A percentile compares a stretch with the other conserved stretches of the same genome.
Conservation (phyloP, 768 basidiomycete genomes). For the Auricularia cornea region DNA sequence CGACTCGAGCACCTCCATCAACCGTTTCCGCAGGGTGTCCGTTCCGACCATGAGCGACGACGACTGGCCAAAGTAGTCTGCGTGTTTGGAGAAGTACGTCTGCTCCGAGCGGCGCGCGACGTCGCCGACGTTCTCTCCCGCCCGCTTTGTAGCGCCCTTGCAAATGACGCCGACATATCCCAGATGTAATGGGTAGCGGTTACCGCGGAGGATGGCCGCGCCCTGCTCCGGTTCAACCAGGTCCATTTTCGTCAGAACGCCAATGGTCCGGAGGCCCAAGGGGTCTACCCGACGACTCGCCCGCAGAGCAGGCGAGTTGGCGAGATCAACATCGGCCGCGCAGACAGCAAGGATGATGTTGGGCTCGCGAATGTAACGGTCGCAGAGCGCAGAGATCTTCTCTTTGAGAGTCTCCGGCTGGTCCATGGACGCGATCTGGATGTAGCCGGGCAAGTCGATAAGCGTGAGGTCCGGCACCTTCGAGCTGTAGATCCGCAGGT, state of each 20-base stretch:
- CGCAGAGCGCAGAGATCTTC: conserved; percentile 83
- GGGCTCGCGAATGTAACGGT: conserved; percentile 98
- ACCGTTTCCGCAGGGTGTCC: conserved; percentile 74
- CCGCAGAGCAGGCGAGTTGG: conserved; percentile 91
- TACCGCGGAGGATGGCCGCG: conserved; percentile 70
- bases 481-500: conserved; percentile 93
- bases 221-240: conserved; percentile 82
- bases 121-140: conserved; percentile 29
- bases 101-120: conserved; percentile 50
- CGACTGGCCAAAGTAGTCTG: conserved; percentile 51
- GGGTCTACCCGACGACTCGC: conserved; percentile 94
- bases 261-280: conserved; percentile 89
- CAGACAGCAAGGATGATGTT: conserved; percentile 99
- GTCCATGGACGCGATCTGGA: conserved; percentile 90
- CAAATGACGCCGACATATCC: conserved; percentile 97
- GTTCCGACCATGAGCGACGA: conserved; percentile 83
- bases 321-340: conserved; percentile 96
- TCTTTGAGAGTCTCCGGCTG: conserved; percentile 93
- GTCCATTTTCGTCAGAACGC: conserved; percentile 99
- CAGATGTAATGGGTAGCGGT: conserved; percentile 92
- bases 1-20: conserved; percentile 97
- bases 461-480: conserved; percentile 95
- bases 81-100: conserved; percentile 59
- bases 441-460: conserved; percentile 95
- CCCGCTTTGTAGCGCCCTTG: conserved; percentile 57